Evolutionary conservation across 306 rosid species (phyloP), one percentile per base, ranked within the genome.

Genomic region (Cicer pinnatifidum): DNA sequence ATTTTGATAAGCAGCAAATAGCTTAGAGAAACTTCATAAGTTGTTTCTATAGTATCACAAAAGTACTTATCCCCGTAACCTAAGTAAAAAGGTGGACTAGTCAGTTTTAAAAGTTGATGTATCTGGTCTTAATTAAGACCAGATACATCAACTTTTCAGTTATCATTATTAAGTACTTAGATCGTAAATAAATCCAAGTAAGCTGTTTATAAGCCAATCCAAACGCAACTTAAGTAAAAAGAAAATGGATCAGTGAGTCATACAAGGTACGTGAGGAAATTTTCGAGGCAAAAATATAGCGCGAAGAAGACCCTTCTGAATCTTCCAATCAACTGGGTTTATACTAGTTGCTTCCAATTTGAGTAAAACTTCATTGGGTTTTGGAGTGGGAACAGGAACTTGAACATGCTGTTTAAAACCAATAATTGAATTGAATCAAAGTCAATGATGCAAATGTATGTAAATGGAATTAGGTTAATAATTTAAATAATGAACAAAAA

Each of bases 291-390:
- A 0, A 54, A 72, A 68, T 0, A 87, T 3, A 78, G 86, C 81
- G 19, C 91, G 80, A 4, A 82, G 39, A 19, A 15, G 0, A 52
- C 97, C 97, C 66, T 77, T 83, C 80, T 89, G 96, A 80, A 89
- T 83, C 81, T 88, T 89, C 91, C 96, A 88, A 84, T 89, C 96
- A 50, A 86, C 9, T 6, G 93, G 93, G 77, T 89, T 92, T 6
- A 92, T 56, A 82, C 81, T 66, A 40, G 76, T 75, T 23, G 93
- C 96, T 85, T 92, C 93, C 44, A 88, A 8, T 84, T 84, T 88
- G 19, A 89, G 53, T 66, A 92, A 75, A 62, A 88, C 83, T 60
- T 92, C 96, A 39, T 78, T 65, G 66, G 19, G 19, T 9, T 75
- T 84, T 1, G 86, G 92, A 73, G 20, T 73, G 12, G 97, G 96